Conservation (phyloP, 2,329 filamentous ascomycete genomes). For the Colletotrichum cereale region DNA sequence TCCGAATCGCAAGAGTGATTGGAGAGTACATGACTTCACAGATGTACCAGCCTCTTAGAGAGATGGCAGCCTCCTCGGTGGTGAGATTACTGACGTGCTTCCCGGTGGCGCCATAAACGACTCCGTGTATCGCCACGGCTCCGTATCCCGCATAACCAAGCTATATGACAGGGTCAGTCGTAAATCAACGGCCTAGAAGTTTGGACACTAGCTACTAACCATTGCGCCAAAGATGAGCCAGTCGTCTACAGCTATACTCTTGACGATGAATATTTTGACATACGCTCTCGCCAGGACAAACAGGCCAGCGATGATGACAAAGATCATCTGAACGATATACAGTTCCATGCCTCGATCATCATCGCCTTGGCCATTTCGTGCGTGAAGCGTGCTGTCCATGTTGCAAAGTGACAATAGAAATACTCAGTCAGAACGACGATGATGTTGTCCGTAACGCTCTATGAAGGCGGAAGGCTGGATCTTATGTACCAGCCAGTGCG, state of each 20-base stretch:
- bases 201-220: slow-evolving; percentile 48
- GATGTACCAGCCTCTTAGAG: slow-evolving; percentile 54
- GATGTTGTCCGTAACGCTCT: not conserved
- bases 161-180: slow-evolving; percentile 42
- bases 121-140: slow-evolving; percentile 49
- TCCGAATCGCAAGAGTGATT: slow-evolving; percentile 54
- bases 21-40: slow-evolving; percentile 57
- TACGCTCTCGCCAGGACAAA: slow-evolving; percentile 58
- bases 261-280: slow-evolving; percentile 58
- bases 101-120: slow-evolving; percentile 47
- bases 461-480: not conserved
- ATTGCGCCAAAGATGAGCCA: slow-evolving; percentile 60
- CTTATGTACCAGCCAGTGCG: slow-evolving; percentile 14
- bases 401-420: not conserved
- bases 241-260: slow-evolving; percentile 60
- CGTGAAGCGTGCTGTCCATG: slow-evolving; percentile 22
- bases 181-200: not conserved
- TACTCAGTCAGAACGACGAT: not conserved
- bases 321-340: slow-evolving; percentile 44
- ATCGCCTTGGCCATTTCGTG: slow-evolving; percentile 4
- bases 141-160: slow-evolving; percentile 51
- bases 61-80: slow-evolving; percentile 44
- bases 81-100: slow-evolving; percentile 43
- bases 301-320: slow-evolving; percentile 52
- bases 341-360: slow-evolving; percentile 38